Conservation (phyloP, 2,329 filamentous ascomycete genomes). For the Calonectria fujianensis region DNA sequence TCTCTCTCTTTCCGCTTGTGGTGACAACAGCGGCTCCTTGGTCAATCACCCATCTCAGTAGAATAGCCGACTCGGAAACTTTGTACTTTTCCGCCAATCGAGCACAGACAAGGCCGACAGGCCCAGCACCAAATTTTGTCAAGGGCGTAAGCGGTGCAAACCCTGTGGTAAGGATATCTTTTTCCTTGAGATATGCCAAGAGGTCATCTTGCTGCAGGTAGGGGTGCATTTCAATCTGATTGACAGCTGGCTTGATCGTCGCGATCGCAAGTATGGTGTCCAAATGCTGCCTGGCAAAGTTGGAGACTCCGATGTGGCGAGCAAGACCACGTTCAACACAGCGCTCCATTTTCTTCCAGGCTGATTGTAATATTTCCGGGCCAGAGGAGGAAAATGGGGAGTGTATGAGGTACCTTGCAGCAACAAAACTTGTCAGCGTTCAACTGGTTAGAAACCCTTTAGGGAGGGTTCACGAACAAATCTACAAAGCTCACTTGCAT, state of each 20-base stretch:
- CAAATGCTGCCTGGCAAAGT: conserved; percentile 40
- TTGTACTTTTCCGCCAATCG: conserved; percentile 31
- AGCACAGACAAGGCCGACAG: neutral
- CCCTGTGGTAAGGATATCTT: conserved; percentile 32
- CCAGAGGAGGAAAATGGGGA: neutral
- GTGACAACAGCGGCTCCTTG: conserved; percentile 28
- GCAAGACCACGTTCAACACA: conserved; percentile 23
- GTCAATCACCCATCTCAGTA: conserved; percentile 35
- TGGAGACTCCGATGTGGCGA: conserved; percentile 41
- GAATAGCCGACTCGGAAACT: conserved; percentile 28
- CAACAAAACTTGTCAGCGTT: neutral
- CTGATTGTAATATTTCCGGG: neutral
- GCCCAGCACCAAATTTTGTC: neutral
- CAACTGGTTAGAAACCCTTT: neutral
- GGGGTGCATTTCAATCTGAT: conserved; percentile 46
- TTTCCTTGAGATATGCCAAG: conserved; percentile 27
- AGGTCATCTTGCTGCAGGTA: conserved; percentile 40
- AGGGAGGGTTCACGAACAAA: neutral
- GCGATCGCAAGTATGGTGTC: conserved; percentile 33
- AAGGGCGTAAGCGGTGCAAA: conserved; percentile 37
- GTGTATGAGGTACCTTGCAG: neutral
- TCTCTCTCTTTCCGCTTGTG: conserved; percentile 22
- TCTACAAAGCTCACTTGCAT: neutral
- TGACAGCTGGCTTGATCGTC: conserved; percentile 38
- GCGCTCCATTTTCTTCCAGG: conserved; percentile 33